Base-by-base conservation (phyloP, 1,139 yeast species). In the Lodderomyces elongisporus region DNA sequence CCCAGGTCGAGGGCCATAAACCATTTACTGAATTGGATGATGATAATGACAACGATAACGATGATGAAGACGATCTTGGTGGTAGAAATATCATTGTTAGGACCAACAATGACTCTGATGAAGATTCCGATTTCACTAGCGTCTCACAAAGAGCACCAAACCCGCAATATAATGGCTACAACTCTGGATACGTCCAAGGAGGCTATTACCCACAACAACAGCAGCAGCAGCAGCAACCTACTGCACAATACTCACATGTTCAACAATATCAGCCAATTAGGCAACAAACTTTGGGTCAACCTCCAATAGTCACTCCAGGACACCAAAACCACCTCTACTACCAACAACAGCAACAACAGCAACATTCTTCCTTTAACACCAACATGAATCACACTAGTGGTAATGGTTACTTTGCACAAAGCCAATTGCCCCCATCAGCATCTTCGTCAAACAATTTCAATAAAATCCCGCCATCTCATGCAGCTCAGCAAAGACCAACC, bases 91-190 rank as follows among this genome's bases (percentile, higher is more conserved):
- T 34, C 23, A 29, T 27, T 5, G 33, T 25, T 25, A 39, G 31
- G 1, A 50, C 42, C 10, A 51, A 42, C 17, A 27, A 41, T 29
- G 62, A 61, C 18, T 60, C 63, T 3, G 70, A 63, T 42, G 58
- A 58, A 14, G 71, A 62, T 18, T 83, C 93, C 0, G 38, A 80
- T 47, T 81, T 82, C 51, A 85, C 94, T 0, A 79, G 88, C 34
- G 85, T 84, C 4, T 80, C 91, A 8, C 93, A 84, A 56, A 62
- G 93, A 48, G 87, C 79, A 5, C 67, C 77, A n/a, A 82, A 83
- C 49, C 84, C 85, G 12, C 61, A 61, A 28, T 79, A 77, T 45
- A 59, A 45, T 28, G 34, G 35, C 14, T 29, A 28, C 16, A 22
- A 30, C 23, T 14, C 14, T 13, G 26, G 12, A 28, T 9, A n/a